Conservation (phyloP, 345 rosid species). For the Theobroma cacao region DNA sequence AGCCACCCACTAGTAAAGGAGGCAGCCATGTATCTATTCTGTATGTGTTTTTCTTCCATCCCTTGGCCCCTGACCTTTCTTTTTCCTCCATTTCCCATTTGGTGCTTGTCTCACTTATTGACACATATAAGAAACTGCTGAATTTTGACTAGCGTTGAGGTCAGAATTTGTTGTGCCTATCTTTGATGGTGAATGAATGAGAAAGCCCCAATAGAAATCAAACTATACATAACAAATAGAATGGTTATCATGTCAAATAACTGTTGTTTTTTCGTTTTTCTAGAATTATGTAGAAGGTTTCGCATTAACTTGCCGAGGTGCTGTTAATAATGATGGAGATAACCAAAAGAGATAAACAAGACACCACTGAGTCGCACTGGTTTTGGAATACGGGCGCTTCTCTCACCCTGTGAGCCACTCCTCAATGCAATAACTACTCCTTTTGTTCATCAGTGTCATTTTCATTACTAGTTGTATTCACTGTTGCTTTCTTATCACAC, state of each 20-base stretch:
- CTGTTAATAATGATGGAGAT: neutral
- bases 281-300: neutral
- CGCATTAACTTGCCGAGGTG: neutral
- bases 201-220: neutral
- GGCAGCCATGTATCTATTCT: neutral
- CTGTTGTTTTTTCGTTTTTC: neutral
- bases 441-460: neutral
- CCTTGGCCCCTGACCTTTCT: neutral
- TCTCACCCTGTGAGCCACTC: slow-evolving; percentile 12
- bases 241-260: too few relatives aligned
- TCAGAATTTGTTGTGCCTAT: neutral
- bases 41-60: neutral
- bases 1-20: neutral
- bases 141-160: neutral
- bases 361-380: neutral
- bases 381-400: neutral
- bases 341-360: neutral
- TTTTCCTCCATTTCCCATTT: too few relatives aligned
- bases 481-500: neutral
- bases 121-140: neutral
- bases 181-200: neutral
- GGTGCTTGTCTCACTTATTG: neutral
- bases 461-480: neutral
- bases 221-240: too few relatives aligned
- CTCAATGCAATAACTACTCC: neutral